Evolutionary conservation across 78 protist genomes (phyloP).

Genomic region (Tieghemostelium lacteum): DNA sequence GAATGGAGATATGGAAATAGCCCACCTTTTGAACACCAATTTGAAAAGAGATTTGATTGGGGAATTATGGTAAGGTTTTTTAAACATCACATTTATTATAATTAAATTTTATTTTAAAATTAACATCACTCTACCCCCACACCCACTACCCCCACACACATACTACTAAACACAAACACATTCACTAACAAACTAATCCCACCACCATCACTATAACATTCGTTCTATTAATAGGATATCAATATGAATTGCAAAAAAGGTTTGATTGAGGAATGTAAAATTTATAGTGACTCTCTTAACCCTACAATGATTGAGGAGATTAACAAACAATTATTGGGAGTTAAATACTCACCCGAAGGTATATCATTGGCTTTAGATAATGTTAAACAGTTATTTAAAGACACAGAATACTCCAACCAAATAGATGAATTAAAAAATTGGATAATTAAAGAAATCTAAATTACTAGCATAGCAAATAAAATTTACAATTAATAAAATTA

Average conservation of each 20-base stretch:
- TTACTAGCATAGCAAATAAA: too few relatives aligned
- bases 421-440: slow-evolving; percentile 36
- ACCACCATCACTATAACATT: too few relatives aligned
- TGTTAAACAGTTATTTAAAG: background rate
- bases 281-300: slow-evolving; percentile 58
- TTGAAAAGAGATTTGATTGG: slow-evolving; percentile 80
- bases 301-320: slow-evolving; percentile 70
- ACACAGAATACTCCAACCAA: background rate
- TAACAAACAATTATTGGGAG: background rate
- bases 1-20: slow-evolving; percentile 78
- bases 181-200: background rate
- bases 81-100: background rate
- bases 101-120: background rate
- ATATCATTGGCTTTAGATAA: slow-evolving; percentile 25
- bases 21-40: slow-evolving; percentile 79
- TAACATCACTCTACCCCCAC: too few relatives aligned
- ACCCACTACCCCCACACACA: background rate
- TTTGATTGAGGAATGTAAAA: slow-evolving; percentile 20
- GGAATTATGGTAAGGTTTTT: slow-evolving; percentile 29
- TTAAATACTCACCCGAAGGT: slow-evolving; percentile 20
- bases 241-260: slow-evolving; percentile 52
- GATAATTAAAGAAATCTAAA: slow-evolving; percentile 22
- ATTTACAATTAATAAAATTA: too few relatives aligned
- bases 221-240: slow-evolving; percentile 53
- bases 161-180: background rate